Conservation (phyloP, 495 filamentous ascomycete genomes). For the Hypoxylon rickii region DNA sequence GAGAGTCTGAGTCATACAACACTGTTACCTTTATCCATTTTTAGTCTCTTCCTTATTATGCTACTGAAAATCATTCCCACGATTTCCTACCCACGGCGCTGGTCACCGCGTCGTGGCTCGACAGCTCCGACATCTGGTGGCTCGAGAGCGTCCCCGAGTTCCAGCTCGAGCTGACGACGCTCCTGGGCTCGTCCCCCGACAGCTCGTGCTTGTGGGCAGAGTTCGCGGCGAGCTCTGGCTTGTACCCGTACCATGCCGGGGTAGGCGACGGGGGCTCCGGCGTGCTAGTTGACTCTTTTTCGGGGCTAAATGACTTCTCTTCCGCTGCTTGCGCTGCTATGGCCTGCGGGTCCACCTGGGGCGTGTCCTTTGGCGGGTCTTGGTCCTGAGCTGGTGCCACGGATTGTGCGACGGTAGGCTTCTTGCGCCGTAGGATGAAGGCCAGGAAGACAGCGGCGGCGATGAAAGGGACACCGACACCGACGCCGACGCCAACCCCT, state of each 20-base stretch:
- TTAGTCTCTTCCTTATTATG: not conserved
- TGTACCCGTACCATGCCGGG: constrained; percentile 5
- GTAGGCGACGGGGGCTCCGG: constrained; percentile 10
- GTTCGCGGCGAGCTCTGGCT: constrained; percentile 9
- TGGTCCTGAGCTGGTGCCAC: not conserved
- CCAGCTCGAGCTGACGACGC: constrained; percentile 5
- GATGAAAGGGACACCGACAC: constrained; percentile 2
- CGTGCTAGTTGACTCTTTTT: not conserved
- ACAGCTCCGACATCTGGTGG: constrained; percentile 1
- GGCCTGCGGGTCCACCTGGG: not conserved
- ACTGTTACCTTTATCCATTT: no score
- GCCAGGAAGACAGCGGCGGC: constrained; percentile 1
- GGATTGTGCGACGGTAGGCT: not conserved
- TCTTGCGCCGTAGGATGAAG: constrained; percentile 7
- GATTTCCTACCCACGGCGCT: not conserved
- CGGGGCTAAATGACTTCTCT: not conserved
- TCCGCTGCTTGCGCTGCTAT: not conserved
- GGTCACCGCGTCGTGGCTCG: constrained; percentile 3
- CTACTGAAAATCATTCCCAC: not conserved
- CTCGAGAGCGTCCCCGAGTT: constrained; percentile 11
- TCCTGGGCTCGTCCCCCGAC: constrained; percentile 3
- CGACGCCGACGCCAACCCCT: constrained; percentile 9
- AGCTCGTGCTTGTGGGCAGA: constrained; percentile 3
- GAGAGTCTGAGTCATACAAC: no score
- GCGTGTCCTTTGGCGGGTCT: not conserved